A percentile compares a stretch with the other conserved stretches of the same genome.
Evolutionary conservation across 2,329 filamentous ascomycete species (phyloP).

Genomic region (Phialophora verrucosa): DNA sequence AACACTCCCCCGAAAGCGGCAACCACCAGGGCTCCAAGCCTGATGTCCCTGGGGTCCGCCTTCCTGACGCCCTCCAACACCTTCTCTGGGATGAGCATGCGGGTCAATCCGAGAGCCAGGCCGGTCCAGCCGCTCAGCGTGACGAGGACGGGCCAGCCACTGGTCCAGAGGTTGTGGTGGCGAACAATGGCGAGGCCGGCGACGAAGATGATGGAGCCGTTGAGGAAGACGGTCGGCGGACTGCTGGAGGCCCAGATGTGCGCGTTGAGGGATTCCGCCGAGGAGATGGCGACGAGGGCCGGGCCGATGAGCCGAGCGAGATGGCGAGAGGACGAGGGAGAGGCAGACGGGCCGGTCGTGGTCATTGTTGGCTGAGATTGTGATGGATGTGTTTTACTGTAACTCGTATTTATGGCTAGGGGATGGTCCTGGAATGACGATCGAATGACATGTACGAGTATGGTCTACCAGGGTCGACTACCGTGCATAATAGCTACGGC

Average conservation of each 20-base stretch:
- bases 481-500: not conserved
- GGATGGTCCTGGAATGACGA: not conserved
- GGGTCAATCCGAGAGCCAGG: conserved; percentile 12
- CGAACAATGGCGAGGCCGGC: conserved; percentile 13
- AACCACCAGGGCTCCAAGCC: not conserved
- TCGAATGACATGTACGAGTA: not conserved
- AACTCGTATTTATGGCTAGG: too few relatives aligned
- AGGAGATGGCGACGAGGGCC: conserved; percentile 11
- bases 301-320: conserved; percentile 22
- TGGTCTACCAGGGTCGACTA: not conserved
- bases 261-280: conserved; percentile 12
- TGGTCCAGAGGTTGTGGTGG: conserved; percentile 16
- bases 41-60: conserved; percentile 3
- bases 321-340: conserved; percentile 4
- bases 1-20: conserved; percentile 10
- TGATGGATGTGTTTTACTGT: not conserved
- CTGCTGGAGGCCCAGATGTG: conserved; percentile 21
- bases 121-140: conserved; percentile 18
- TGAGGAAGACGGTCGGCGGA: conserved; percentile 16
- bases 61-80: conserved; percentile 25
- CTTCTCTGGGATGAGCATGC: conserved; percentile 24
- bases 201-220: conserved; percentile 22
- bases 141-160: conserved; percentile 16
- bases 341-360: not conserved
- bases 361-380: not conserved